These are phyloP conservation scores for Phanerochaete sordida DNA, from an alignment of 768 basidiomycete genomes.

Conservation along the genomic window DNA sequence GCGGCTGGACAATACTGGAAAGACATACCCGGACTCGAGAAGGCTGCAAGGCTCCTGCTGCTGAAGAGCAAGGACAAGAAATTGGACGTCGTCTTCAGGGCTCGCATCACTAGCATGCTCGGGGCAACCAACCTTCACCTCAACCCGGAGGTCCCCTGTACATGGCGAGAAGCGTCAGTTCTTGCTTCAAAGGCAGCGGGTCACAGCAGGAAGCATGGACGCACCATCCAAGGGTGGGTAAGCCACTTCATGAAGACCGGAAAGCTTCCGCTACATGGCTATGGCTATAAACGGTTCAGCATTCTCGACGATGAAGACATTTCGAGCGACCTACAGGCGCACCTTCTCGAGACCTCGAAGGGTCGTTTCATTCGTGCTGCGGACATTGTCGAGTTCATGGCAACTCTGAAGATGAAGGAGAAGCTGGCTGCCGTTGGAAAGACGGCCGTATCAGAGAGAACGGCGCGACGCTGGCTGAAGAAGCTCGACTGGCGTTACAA, in stretches of 20 bases:
- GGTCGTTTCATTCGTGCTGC: not conserved
- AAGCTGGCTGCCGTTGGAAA: not conserved
- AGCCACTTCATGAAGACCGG: slow-evolving; percentile 18
- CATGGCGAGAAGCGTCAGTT: slow-evolving; percentile 32
- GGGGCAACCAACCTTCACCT: slow-evolving; percentile 34
- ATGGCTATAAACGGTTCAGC: slow-evolving; percentile 6
- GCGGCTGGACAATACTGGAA: no score
- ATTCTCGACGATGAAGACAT: slow-evolving; percentile 5
- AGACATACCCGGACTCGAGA: no score
- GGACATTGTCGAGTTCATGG: slow-evolving; percentile 4
- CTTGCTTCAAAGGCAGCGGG: slow-evolving; percentile 26
- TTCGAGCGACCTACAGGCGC: not conserved
- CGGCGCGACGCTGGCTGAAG: slow-evolving; percentile 20
- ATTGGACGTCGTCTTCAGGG: slow-evolving; percentile 28
- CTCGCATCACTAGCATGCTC: slow-evolving; percentile 29
- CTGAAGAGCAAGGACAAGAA: slow-evolving; percentile 22
- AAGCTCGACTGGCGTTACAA: slow-evolving; percentile 30
- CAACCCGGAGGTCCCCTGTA: slow-evolving; percentile 25
- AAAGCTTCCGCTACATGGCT: slow-evolving; percentile 28
- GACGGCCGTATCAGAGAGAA: not conserved
- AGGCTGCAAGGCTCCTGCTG: no score
- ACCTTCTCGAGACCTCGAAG: not conserved
- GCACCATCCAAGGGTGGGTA: slow-evolving; percentile 30
- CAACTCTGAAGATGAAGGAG: not conserved
- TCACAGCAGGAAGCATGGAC: slow-evolving; percentile 25